Evolutionary conservation across 1,284 basidiomycete genomes (phyloP), one percentile per base, ranked within the genome.

Genomic region (Mycosarcoma maydis): DNA sequence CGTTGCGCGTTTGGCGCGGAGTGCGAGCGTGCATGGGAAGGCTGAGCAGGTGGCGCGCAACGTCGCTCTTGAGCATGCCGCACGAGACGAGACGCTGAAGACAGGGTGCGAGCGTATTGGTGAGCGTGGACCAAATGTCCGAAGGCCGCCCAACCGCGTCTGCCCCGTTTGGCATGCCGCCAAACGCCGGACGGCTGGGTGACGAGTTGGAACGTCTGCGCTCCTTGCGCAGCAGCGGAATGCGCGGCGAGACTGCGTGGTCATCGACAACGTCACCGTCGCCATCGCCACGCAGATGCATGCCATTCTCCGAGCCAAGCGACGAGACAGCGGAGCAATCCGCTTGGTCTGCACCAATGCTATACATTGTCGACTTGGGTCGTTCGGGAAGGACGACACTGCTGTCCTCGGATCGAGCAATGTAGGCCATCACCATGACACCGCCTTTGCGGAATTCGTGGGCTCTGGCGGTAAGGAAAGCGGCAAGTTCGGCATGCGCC

Each of bases 31-130:
- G 78, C 55, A 83, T 72, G 1, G 83, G 83, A 26, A 83, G 62
- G 40, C 69, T 70, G 20, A 83, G 77, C 13, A 83, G 65, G 23
- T 77, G 76, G 11, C 81, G 80, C 13, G 83, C 83, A 1, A 83
- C 80, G 33, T 80, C 81, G 33, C 78, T 77, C 64, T 83, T 83
- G 64, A 83, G 75, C 70, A 83, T 73, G 37, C 80, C 75, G 17
- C 82, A 83, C 16, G 82, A 83, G 7, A 83, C 83, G 23, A 83
- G 71, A 5, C 83, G 66, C 66, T 83, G 83, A 27, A 83, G 78
- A 22, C 82, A 83, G 13, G 82, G 80, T 1, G 79, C 82, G 3
- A 83, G 71, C 40, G 81, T 73, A 33, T 80, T 76, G 42, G 78
- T 78, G 26, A 83, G 62, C 20, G 78, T 67, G 3, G 78, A 72